A percentile compares a stretch with the other conserved stretches of the same genome.
Conservation (phyloP, 495 filamentous ascomycete species). For the Elaphomyces granulatus region DNA sequence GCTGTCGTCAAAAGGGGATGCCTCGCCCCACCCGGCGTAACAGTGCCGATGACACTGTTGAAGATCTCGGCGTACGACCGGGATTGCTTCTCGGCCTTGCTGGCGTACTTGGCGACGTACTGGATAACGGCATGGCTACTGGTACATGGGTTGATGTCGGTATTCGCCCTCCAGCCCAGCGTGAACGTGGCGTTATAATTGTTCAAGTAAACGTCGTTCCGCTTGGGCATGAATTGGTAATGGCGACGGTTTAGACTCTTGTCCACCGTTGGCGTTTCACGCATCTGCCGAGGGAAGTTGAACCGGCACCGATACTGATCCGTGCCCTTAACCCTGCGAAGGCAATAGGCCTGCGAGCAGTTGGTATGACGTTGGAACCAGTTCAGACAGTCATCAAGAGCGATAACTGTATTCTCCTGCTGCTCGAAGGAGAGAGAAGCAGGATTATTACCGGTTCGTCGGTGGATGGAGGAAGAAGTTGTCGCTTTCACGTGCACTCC, state of each 20-base stretch:
- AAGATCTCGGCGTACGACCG: not conserved
- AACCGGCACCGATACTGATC: not conserved
- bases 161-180: not conserved
- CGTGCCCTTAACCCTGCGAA: not conserved
- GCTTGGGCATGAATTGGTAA: not conserved
- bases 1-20: not conserved
- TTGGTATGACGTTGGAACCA: not conserved
- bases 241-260: not conserved
- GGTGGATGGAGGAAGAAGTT: not conserved
- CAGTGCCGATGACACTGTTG: not conserved
- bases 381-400: not conserved
- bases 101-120: not conserved
- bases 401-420: not conserved
- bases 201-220: not conserved
- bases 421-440: not conserved
- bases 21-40: not conserved
- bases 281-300: not conserved
- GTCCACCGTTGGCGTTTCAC: not conserved
- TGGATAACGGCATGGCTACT: not conserved
- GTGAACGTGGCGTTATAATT: not conserved
- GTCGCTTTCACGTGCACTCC: not conserved
- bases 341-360: not conserved
- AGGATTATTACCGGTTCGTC: not conserved
- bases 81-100: not conserved
- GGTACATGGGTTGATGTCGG: not conserved